Evolutionary conservation across 441 rosid genomes (phyloP).

Genomic region (Pelargonium fulgidum): DNA sequence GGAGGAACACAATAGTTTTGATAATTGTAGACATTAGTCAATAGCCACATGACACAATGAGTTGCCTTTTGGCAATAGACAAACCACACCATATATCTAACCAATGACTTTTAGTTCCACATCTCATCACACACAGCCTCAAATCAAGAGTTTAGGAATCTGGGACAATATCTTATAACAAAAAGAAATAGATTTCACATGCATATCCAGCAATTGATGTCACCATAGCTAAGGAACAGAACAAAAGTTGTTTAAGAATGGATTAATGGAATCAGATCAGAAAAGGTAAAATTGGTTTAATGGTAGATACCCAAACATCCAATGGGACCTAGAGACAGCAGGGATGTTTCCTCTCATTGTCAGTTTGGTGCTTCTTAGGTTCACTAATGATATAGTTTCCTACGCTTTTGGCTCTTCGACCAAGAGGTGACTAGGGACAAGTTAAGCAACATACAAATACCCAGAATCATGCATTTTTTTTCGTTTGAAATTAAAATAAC

Average conservation of each 20-base stretch:
- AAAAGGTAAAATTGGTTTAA: background rate
- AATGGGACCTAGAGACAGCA: background rate
- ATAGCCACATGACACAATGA: background rate
- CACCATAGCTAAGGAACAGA: background rate
- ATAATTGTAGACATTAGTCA: background rate
- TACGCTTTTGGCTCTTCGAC: too few species aligned
- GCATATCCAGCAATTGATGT: background rate
- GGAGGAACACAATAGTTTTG: background rate
- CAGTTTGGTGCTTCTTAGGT: constrained; percentile 4
- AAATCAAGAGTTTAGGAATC: background rate
- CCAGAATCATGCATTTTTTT: constrained; percentile 1
- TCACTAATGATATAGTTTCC: background rate
- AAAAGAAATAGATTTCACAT: background rate
- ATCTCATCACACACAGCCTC: background rate
- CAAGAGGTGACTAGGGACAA: too few species aligned
- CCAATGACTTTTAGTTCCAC: constrained; percentile 3
- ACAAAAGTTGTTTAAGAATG: too few species aligned
- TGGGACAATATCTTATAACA: background rate
- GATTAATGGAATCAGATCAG: background rate
- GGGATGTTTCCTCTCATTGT: background rate
- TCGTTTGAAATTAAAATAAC: background rate
- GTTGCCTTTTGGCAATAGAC: background rate
- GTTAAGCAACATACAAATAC: background rate
- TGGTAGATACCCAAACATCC: background rate
- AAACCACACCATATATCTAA: background rate